Evolutionary conservation across 75 land plant species (phyloP), one percentile per base, ranked within the genome.

Genomic region (Ceratopteris richardii): DNA sequence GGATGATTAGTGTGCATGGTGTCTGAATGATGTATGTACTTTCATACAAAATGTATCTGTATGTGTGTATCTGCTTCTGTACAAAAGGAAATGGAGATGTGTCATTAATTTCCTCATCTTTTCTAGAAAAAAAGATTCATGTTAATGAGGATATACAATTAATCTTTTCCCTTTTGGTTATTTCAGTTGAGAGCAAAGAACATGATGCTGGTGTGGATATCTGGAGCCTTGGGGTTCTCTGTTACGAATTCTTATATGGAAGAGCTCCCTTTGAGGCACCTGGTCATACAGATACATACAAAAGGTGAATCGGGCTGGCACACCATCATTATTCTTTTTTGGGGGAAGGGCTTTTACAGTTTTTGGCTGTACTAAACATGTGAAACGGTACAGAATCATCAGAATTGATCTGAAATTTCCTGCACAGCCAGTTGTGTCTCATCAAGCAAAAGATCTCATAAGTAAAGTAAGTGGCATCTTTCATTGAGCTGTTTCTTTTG

Each of bases 391-490:
- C 80, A 90, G 96, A 63, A 90, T 90, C 20, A 63, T 73, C 59
- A 71, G 66, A 33, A 70, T 90, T 39, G 96, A 90, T 46, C 31
- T 90, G 46, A 78, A 29, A 60, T 90, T 90, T 54, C 91, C 91
- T 40, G 33, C 80, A 1, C 53, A 62, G 0, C 90, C 79, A 27
- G 24, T n/a, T 23, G 61, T 89, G 7, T 85, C 90, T 30, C 51
- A 62, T 16, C 80, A 75, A 64, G 95, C 95, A 17, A 86, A 81
- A 57, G 75, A 86, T 68, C 83, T 86, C n/a, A 90, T 90, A 13
- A 40, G 58, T 48, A 62, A 75, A 67, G 90, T 85, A 67, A 64
- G 63, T 50, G 46, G 20, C 1, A 22, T 29, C 17, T 23, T 12
- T 2, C 26, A 12, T 31, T 23, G 25, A 14, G 56, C 24, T 27